Evolutionary conservation across 1,284 basidiomycete species (phyloP), one percentile per base, ranked within the genome.

Genomic region (Spongiforma sp.): DNA sequence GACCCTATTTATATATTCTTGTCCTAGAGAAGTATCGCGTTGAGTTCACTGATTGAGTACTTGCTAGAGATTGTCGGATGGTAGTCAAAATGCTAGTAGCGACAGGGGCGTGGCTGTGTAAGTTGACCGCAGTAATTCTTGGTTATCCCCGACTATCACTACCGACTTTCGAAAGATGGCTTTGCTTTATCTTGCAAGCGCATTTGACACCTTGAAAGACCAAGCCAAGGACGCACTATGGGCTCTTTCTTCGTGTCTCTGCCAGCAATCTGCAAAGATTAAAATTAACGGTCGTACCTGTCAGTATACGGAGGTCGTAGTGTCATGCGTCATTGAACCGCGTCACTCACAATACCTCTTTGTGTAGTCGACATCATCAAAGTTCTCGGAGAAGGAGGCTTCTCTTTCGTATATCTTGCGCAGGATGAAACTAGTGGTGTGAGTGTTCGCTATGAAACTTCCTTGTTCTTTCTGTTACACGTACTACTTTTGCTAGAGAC

Each of bases 221-320:
- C 88, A 89, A 68, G 86, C 87, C 30, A 93, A 93, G 72, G 93
- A 95, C 74, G 90, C 91, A 2, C 76, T 94, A 26, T 91, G 86
- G 81, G 91, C 90, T 15, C 78, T 95, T 36, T 89, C 93, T 0
- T 91, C 90, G 15, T 93, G 92, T 75, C 77, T 94, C 59, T 94
- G 91, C 79, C 87, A 89, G 73, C 90, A 89, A 74, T 88, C 90
- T 48, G 88, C 91, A 32, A 94, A 90, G 65, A 85, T 97, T 67
- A 96, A 97, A 81, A 95, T 98, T 69, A 97, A 97, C 71, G 96
- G 96, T 33, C 86, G 96, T 71, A 93, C 91, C 57, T 98, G 92
- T 93, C 68, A 82, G 88, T 86, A 63, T 57, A n/a, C 59, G 26
- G 26, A 24, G 43, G 39, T 65, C 34, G 33, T 46, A 36, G 43